These are phyloP conservation scores for Umbilicaria muhlenbergii DNA, from an alignment of 495 filamentous ascomycete genomes.

Conservation along the genomic window DNA sequence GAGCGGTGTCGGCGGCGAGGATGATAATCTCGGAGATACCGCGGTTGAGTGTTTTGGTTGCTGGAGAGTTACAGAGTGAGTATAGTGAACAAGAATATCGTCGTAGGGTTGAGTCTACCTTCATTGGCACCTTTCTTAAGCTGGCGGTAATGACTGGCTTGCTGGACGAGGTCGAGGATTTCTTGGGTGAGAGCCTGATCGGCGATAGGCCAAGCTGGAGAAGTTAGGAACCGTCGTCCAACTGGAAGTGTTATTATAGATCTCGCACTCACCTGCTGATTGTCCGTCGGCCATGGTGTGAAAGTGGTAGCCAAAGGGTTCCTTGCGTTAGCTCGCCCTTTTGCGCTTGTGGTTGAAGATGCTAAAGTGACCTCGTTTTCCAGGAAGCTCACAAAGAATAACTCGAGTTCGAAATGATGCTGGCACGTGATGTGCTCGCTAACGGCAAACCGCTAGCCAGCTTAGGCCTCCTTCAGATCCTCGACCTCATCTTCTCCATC, in stretches of 20 bases:
- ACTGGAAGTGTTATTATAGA: not conserved
- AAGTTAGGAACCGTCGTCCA: not conserved
- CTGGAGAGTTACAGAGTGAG: constrained; percentile 15
- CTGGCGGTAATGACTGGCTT: constrained; percentile 69
- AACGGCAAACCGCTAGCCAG: not conserved
- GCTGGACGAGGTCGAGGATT: constrained; percentile 77
- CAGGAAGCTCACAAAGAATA: constrained; percentile 2
- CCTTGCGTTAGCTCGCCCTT: constrained; percentile 48
- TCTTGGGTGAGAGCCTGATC: constrained; percentile 64
- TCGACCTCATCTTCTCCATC: not conserved
- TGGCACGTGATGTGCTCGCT: not conserved
- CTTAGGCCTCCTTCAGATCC: not conserved
- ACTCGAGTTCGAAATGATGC: too few species aligned
- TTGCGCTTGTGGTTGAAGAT: constrained; percentile 2
- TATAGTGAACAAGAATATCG: too few species aligned
- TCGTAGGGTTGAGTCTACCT: constrained; percentile 5
- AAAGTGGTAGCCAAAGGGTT: constrained; percentile 28
- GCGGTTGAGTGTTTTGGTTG: constrained; percentile 78
- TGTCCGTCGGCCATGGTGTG: constrained; percentile 7
- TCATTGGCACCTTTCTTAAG: constrained; percentile 68
- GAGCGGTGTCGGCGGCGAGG: constrained; percentile 72
- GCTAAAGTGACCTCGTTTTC: not conserved
- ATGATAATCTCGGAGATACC: constrained; percentile 81
- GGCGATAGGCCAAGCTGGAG: constrained; percentile 73
- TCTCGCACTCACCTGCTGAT: constrained; percentile 2